Evolutionary conservation across 345 rosid species (phyloP).

Genomic region (Corymbia maculata): DNA sequence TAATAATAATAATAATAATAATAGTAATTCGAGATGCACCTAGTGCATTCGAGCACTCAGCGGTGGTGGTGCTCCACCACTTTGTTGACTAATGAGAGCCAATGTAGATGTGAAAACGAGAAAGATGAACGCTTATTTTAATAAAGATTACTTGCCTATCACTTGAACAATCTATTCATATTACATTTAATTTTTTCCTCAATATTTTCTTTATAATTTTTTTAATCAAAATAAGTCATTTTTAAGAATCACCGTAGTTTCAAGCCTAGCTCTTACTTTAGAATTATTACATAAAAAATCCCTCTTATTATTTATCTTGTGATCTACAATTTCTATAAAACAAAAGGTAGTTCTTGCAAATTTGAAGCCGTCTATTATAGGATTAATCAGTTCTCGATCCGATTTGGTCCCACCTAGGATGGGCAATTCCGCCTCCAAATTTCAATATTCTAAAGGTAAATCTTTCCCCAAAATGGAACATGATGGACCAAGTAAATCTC

Average conservation of each 20-base stretch:
- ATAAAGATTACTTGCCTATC: background rate
- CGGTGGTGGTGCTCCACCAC: background rate
- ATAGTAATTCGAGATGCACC: background rate
- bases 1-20: background rate
- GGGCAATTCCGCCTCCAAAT: background rate
- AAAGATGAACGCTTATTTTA: background rate
- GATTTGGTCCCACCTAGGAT: accelerated
- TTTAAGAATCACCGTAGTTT: background rate
- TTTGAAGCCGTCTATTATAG: too few relatives aligned
- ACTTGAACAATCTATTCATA: accelerated
- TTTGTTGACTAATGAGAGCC: background rate
- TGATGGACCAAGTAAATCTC: too few relatives aligned
- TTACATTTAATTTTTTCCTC: background rate
- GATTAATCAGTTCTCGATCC: too few relatives aligned
- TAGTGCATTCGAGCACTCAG: background rate
- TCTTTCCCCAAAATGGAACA: background rate
- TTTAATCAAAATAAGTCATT: too few relatives aligned
- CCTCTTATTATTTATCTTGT: too few relatives aligned
- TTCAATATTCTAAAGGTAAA: background rate
- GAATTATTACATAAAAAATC: too few relatives aligned
- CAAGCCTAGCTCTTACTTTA: background rate
- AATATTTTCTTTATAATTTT: too few relatives aligned
- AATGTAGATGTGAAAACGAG: background rate
- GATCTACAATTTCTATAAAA: background rate
- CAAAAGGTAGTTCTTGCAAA: background rate